Evolutionary conservation across 1,284 basidiomycete genomes (phyloP).

Genomic region (Golubevia pallescens): DNA sequence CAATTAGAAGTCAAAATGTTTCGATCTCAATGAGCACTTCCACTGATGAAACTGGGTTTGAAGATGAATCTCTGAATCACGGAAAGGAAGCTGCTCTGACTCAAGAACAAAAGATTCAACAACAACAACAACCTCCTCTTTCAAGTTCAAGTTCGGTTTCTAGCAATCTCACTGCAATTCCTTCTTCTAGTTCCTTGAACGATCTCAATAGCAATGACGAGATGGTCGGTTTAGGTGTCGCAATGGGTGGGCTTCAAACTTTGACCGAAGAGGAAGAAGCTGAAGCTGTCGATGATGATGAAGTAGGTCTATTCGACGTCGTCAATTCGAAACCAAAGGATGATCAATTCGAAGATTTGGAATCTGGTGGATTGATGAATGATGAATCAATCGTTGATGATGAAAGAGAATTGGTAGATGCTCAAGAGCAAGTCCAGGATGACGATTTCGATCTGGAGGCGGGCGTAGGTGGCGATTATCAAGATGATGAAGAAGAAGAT

Average conservation of each 20-base stretch:
- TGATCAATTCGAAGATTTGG: neutral
- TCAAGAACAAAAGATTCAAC: neutral
- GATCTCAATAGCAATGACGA: neutral
- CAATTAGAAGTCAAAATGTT: constrained; percentile 2
- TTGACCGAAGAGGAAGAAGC: neutral
- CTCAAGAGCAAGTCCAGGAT: neutral
- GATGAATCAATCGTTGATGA: too few relatives aligned
- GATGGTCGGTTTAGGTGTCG: neutral
- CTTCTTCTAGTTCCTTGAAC: neutral
- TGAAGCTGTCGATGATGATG: neutral
- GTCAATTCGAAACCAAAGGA: neutral
- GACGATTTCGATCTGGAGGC: constrained; percentile 16
- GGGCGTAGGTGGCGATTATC: constrained; percentile 3
- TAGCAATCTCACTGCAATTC: neutral
- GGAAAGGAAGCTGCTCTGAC: neutral
- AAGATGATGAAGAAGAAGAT: constrained; percentile 12
- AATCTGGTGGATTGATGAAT: neutral
- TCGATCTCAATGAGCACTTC: too few relatives aligned
- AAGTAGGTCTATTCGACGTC: neutral
- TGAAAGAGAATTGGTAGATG: neutral
- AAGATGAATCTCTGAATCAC: too few relatives aligned
- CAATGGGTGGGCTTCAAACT: neutral
- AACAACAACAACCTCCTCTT: neutral
- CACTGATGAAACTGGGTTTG: too few relatives aligned
- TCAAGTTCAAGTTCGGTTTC: neutral